phyloP scores from a whole-genome alignment of 768 basidiomycete species.

The Tephrocybe rancida region DNA sequence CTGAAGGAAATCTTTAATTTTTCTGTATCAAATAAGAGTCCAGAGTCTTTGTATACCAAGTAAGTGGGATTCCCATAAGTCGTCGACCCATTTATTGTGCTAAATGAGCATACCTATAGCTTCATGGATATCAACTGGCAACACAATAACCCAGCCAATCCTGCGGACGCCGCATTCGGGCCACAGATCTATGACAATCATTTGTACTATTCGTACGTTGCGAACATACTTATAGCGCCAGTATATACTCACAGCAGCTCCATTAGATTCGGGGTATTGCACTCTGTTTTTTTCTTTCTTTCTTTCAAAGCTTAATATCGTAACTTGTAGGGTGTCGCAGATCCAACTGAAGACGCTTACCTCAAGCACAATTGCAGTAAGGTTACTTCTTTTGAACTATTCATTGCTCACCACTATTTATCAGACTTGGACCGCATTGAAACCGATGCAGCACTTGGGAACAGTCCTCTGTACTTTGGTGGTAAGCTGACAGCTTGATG shows the following conservation, averaged over 20 bases:
- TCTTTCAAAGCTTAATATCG: conserved; percentile 5
- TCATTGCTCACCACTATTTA: not conserved
- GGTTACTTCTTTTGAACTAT: conserved; percentile 20
- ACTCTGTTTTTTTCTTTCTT: not conserved
- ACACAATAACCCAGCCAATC: conserved; percentile 66
- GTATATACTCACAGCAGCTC: conserved; percentile 1
- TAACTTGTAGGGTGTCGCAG: conserved; percentile 64
- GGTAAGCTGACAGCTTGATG: conserved; percentile 25
- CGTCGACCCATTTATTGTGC: conserved; percentile 8
- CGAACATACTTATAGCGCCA: not conserved
- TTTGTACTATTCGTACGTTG: conserved; percentile 69
- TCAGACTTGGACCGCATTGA: conserved; percentile 62
- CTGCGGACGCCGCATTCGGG: conserved; percentile 66
- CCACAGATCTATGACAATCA: conserved; percentile 81
- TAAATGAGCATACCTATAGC: conserved; percentile 33
- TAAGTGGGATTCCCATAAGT: conserved; percentile 22
- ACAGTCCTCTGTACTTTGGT: conserved; percentile 44
- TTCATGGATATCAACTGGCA: conserved; percentile 89
- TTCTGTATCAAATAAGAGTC: conserved; percentile 7
- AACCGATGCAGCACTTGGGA: conserved; percentile 33
- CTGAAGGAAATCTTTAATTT: conserved; percentile 22
- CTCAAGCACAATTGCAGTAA: conserved; percentile 70
- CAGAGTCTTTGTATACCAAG: conserved; percentile 36
- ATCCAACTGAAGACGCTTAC: conserved; percentile 64
- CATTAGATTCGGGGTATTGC: conserved; percentile 60